A percentile compares a stretch with the other conserved stretches of the same genome.
These are phyloP conservation scores for Pisolithus tinctorius DNA, from an alignment of 768 basidiomycete species.

Conservation along the genomic window DNA sequence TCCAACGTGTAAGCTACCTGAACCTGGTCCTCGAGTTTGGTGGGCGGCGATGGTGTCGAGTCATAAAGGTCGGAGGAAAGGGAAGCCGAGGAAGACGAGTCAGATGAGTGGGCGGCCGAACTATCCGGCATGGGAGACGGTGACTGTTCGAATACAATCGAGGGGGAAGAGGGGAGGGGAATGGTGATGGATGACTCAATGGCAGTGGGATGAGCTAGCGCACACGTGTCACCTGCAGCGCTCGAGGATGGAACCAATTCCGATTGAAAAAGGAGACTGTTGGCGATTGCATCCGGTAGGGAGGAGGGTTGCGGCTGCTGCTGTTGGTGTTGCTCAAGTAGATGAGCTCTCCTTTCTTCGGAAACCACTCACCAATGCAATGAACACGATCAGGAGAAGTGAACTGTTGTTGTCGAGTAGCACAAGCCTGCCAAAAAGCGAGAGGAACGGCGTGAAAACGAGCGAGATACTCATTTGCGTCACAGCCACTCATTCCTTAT, in stretches of 20 bases:
- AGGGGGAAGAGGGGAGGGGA: constrained; percentile 6
- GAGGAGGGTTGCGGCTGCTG: constrained; percentile 4
- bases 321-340: constrained; percentile 1
- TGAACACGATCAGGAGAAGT: no score
- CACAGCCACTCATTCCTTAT: no score
- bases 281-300: background rate
- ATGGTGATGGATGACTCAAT: background rate
- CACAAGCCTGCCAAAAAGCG: no score
- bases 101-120: background rate
- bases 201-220: background rate
- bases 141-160: background rate
- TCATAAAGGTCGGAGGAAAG: constrained; percentile 36
- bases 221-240: no score
- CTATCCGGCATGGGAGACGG: constrained; percentile 11
- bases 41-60: constrained; percentile 36
- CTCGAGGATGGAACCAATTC: background rate
- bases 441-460: no score
- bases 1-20: constrained; percentile 63
- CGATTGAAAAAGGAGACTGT: background rate
- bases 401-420: no score
- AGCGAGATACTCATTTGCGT: no score
- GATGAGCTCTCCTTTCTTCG: constrained; percentile 28
- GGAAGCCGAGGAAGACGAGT: constrained; percentile 20
- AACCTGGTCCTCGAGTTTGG: constrained; percentile 54
- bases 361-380: constrained; percentile 39